Percentiles rank a stretch among this genome's conserved stretches.
Evolutionary conservation across 352 stramenopile genomes (phyloP).

Genomic region (Thalassiosira delicatula): DNA sequence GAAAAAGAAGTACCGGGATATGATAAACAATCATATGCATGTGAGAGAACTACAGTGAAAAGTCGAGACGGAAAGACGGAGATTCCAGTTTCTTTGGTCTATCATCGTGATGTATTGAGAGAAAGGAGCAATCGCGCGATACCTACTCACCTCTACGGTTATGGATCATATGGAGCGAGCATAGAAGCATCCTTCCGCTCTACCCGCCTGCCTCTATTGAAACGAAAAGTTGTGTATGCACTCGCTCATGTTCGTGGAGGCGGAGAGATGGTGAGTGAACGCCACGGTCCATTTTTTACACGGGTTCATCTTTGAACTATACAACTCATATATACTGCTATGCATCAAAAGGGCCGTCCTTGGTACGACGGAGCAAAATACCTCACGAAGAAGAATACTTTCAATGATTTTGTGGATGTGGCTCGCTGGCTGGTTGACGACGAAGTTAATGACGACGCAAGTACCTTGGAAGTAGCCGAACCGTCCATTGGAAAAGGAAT

Average conservation of each 20-base stretch:
- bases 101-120: slow-evolving; percentile 73
- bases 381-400: slow-evolving; percentile 92
- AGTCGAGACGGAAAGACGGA: slow-evolving; percentile 88
- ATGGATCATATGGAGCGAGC: slow-evolving; percentile 94
- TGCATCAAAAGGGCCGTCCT: too few species aligned
- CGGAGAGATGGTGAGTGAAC: slow-evolving; percentile 96
- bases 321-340: too few species aligned
- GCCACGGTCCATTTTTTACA: too few species aligned
- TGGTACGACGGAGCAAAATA: slow-evolving; percentile 98
- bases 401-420: slow-evolving; percentile 85
- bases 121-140: slow-evolving; percentile 46
- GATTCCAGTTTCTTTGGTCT: slow-evolving; percentile 86
- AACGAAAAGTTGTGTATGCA: slow-evolving; percentile 94
- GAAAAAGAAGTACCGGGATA: slow-evolving; percentile 92
- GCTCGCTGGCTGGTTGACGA: slow-evolving; percentile 85
- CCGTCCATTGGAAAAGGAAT: slow-evolving; percentile 60
- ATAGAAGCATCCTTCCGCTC: slow-evolving; percentile 92
- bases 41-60: slow-evolving; percentile 88
- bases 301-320: too few species aligned
- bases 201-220: slow-evolving; percentile 91
- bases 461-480: background rate
- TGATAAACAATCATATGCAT: slow-evolving; percentile 90
- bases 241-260: slow-evolving; percentile 97
- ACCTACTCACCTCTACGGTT: slow-evolving; percentile 91
- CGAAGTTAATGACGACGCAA: slow-evolving; percentile 27